Evolutionary conservation across 257 asterid genomes (phyloP), one percentile per base, ranked within the genome.

Genomic region (Gentiana macrophylla): DNA sequence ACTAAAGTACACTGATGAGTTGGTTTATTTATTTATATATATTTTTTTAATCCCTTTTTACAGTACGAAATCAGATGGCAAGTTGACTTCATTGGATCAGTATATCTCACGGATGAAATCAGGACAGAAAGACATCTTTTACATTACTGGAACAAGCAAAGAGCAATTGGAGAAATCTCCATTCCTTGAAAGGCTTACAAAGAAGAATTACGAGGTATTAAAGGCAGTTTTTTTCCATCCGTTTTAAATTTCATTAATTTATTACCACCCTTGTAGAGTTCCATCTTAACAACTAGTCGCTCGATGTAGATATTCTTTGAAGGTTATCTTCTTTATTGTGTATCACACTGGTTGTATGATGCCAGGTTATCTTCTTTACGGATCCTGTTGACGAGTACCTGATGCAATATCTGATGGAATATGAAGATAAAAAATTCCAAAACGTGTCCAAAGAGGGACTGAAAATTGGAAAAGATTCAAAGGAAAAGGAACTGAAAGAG

Each of bases 151-250:
- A 63, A 57, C 94, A 38, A 87, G 80, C 86, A 91, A 88, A 80
- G 98, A 91, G 61, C 97, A 91, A 72, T 65, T 91, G 72, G 94
- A 87, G 74, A 87, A 91, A 69, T 91, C 98, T 53, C 98, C 97
- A 10, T 91, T 91, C 94, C 96, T 91, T 1, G 98, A 91, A 70
- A 83, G 92, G 67, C 81, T 91, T 7, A 69, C 57, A 49, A 91
- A 91, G 94, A 91, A 87, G 64, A 82, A 84, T 68, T 91, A 76
- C 7, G 98, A 91, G 93, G 98, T 84, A 67, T 62, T 44, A 6
- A 32, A 49, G 12, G 10, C 8, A 2, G 24, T 15, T 15, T 15
- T 15, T 15, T 15, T 8, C 4, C 4, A 52, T 10, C 32, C 1
- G 2, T 43, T 3, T 13, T 33, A 37, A 13, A 6, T 15, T 34